These are phyloP conservation scores for Podospora fimiseda DNA, from an alignment of 495 filamentous ascomycete genomes.

Conservation along the genomic window DNA sequence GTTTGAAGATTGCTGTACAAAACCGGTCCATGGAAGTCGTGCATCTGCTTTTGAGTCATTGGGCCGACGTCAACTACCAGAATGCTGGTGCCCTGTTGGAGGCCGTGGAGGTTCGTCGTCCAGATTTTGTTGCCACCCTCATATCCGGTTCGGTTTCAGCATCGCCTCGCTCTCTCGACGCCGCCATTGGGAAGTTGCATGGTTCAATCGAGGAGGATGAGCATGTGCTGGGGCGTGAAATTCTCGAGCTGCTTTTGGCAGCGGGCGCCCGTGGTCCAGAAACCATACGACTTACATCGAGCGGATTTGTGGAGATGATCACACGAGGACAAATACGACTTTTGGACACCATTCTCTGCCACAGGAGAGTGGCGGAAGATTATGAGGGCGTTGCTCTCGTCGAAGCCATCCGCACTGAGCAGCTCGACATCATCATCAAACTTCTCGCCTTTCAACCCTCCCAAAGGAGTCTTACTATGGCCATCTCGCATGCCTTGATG, in stretches of 20 bases:
- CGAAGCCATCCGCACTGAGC: constrained; percentile 21
- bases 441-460: constrained; percentile 21
- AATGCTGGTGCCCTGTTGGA: constrained; percentile 17
- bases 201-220: constrained; percentile 8
- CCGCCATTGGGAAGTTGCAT: constrained; percentile 16
- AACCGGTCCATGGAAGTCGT: constrained; percentile 20
- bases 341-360: constrained; percentile 17
- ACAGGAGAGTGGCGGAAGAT: constrained; percentile 8
- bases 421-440: constrained; percentile 16
- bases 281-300: constrained; percentile 19
- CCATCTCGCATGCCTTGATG: constrained; percentile 20
- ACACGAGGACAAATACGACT: constrained; percentile 9
- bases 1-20: constrained; percentile 25
- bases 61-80: constrained; percentile 28
- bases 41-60: constrained; percentile 17
- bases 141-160: constrained; percentile 21
- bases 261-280: constrained; percentile 21
- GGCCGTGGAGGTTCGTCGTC: constrained; percentile 21
- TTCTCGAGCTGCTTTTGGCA: constrained; percentile 23
- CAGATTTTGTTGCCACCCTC: constrained; percentile 20
- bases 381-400: constrained; percentile 21
- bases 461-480: constrained; percentile 14
- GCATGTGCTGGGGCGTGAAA: constrained; percentile 5
- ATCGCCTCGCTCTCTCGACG: constrained; percentile 22
- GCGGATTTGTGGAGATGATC: constrained; percentile 20